Evolutionary conservation across 352 stramenopile genomes (phyloP), one percentile per base, ranked within the genome.

Genomic region (Globisporangium cederbergense): DNA sequence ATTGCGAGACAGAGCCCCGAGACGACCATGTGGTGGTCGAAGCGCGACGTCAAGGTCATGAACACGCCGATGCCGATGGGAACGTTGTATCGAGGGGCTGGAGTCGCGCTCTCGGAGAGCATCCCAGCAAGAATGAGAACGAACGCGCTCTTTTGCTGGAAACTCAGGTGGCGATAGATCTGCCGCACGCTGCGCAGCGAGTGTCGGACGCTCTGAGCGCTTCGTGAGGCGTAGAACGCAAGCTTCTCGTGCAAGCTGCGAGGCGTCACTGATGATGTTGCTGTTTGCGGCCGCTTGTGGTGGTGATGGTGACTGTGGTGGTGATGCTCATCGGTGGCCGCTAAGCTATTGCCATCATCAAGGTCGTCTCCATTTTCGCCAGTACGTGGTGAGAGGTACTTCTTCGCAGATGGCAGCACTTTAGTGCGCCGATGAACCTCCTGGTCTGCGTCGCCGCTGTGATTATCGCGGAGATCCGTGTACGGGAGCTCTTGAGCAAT

Each of bases 51-150:
- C 2, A 73, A 62, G 22, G 71, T 55, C 45, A 84, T 74, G 46
- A 91, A 81, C 22, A 89, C 58, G 32, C 65, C 51, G 30, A 87
- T 79, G 11, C 78, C 83, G 14, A 92, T 75, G 2, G 85, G 79
- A 7, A 86, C 77, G 64, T 94, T 94, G 75, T 91, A 87, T 5
- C 85, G 70, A 25, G 85, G 84, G 16, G 72, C 76, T 5, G 83
- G 85, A 1, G 83, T 89, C 13, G 79, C 72, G 20, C 73, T 72
- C 58, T 92, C 83, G 1, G 81, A 89, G 11, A 92, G 14, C 58
- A 94, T 75, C 1, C 78, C 79, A n/a, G 72, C 64, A 43, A 92
- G 22, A 18, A 90, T 52, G 36, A 90, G 70, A 32, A 79, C 9
- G 51, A 86, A 89, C 45, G 80, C 75, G 43, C 86, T 74, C 42